Evolutionary conservation across 2,329 filamentous ascomycete species (phyloP), one percentile per base, ranked within the genome.

Genomic region (Aspergillus felis): DNA sequence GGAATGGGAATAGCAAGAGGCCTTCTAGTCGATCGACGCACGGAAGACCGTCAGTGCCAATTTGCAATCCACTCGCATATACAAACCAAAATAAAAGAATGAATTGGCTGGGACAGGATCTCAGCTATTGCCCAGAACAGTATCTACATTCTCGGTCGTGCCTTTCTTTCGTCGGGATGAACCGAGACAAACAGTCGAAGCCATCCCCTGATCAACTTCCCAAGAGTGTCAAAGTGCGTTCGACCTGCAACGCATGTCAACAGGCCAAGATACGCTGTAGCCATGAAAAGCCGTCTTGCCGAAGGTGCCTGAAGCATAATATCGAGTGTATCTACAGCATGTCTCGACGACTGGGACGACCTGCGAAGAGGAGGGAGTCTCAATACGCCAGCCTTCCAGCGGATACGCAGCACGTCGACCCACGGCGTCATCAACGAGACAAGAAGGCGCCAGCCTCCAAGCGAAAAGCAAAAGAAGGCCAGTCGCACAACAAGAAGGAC

Each of bases 181-280:
- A 61, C 42, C 51, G 44, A 28, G 41, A 54, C 17, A 50, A 44
- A 38, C 44, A 53, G 12, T 54, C 52, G 20, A 53, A 54, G 20
- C 6, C 51, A 27, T 51, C 57, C 6, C 57, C 55, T 7, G 54
- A 60, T 22, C 56, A 50, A 8, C 60, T 72, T 1, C 69, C 69
- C 17, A 70, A 68, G 27, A 73, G 70, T 29, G 69, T 72, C 42
- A 74, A 74, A 49, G 64, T 73, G 22, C 69, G 72, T 49, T 72
- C 71, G 5, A 74, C 72, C 7, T 74, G 72, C 62, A 74, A 74
- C 55, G 70, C 72, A n/a, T 74, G 72, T 25, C 72, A 74, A 49
- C 70, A 73, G 54, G 72, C 72, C 9, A 74, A 74, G 42, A 74
- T 74, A 17, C 67, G 71, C 7, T 74, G 72, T 63, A 71, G 71